phyloP scores from a whole-genome alignment of 148 eudicot genomes.

The Arbutus unedo region DNA sequence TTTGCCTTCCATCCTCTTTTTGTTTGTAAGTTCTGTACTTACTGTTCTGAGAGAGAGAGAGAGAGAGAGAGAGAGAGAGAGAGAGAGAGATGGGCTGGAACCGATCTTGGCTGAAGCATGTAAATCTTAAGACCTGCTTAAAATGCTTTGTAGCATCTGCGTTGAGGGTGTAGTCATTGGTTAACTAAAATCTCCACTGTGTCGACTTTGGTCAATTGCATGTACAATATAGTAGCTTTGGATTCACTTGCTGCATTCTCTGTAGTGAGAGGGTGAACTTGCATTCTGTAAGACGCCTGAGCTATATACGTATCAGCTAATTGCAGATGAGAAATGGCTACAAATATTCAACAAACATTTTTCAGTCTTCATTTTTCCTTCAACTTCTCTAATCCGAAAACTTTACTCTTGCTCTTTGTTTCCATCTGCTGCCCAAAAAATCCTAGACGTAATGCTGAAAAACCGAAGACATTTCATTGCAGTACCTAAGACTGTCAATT shows the following conservation, averaged over 20 bases:
- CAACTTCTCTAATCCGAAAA: not conserved
- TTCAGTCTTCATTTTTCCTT: constrained; percentile 7
- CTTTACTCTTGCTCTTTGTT: not conserved
- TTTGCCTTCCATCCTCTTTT: not conserved
- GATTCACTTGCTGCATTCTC: not conserved
- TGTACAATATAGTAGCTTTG: not conserved
- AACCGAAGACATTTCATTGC: no score
- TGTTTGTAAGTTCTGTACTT: not conserved
- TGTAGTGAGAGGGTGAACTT: not conserved
- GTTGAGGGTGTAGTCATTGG: not conserved
- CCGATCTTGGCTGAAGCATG: not conserved
- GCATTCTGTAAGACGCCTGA: not conserved
- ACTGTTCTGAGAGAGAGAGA: not conserved
- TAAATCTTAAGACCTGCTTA: not conserved
- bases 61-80: not conserved
- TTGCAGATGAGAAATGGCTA: not conserved
- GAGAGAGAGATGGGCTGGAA: not conserved
- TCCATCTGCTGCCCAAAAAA: no score
- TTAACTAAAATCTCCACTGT: no score
- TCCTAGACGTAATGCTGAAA: no score
- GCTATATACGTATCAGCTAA: not conserved
- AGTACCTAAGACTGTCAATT: not conserved
- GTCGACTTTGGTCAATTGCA: not conserved
- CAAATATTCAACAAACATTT: not conserved
- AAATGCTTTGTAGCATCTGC: not conserved